Percentiles rank a stretch among this genome's conserved stretches.
phyloP scores from a whole-genome alignment of 2,329 filamentous ascomycete species.

The Aspergillus sp. region DNA sequence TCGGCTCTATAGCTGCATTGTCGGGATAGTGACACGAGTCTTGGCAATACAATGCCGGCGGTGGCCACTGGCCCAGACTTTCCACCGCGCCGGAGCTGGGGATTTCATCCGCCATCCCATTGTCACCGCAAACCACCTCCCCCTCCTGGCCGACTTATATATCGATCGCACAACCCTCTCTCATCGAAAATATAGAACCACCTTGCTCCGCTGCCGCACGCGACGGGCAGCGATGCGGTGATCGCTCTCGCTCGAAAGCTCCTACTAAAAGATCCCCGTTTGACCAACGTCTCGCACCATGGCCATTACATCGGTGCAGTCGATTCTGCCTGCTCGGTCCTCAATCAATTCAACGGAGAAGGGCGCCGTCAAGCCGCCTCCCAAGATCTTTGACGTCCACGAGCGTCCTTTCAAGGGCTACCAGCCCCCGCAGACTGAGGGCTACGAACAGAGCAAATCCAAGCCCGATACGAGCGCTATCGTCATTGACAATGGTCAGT shows the following conservation, averaged over 20 bases:
- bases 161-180: background rate
- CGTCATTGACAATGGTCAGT: constrained; percentile 92
- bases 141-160: background rate
- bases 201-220: background rate
- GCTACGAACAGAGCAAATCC: constrained; percentile 67
- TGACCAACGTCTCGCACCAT: constrained; percentile 30
- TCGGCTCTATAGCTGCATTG: background rate
- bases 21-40: constrained; percentile 1
- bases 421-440: constrained; percentile 61
- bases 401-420: constrained; percentile 64
- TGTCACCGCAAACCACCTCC: background rate
- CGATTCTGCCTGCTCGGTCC: constrained; percentile 37
- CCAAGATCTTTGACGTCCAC: constrained; percentile 53
- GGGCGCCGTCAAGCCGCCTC: constrained; percentile 55
- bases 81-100: constrained; percentile 17
- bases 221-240: constrained; percentile 22
- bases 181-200: background rate
- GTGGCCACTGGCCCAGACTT: constrained; percentile 12
- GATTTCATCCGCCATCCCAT: constrained; percentile 8
- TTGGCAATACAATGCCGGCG: constrained; percentile 19
- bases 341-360: constrained; percentile 45
- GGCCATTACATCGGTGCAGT: constrained; percentile 45
- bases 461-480: constrained; percentile 68
- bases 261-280: constrained; percentile 20
- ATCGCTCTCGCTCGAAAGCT: constrained; percentile 14